Percentiles rank a stretch among this genome's conserved stretches.
These are phyloP conservation scores for Madurella mycetomatis DNA, from an alignment of 2,329 filamentous ascomycete species.

Conservation along the genomic window DNA sequence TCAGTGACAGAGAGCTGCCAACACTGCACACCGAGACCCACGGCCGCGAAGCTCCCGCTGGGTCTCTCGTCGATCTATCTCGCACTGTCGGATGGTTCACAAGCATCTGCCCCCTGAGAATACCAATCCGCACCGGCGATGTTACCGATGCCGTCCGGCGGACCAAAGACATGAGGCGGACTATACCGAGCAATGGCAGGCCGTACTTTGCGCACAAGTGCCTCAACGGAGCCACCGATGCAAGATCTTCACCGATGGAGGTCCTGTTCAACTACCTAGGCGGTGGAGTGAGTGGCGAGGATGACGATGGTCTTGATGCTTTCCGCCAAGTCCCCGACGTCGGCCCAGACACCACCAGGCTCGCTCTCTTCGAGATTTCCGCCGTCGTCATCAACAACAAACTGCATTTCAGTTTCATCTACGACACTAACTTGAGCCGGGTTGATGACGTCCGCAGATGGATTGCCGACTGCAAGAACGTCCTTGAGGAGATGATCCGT, in stretches of 20 bases:
- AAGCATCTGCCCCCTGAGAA: conserved; percentile 17
- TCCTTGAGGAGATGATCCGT: conserved; percentile 15
- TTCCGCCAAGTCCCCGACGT: conserved; percentile 15
- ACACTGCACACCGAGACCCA: conserved; percentile 21
- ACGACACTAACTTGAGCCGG: conserved; percentile 14
- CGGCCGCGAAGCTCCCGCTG: conserved; percentile 18
- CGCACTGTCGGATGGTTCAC: conserved; percentile 25
- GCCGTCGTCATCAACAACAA: conserved; percentile 19
- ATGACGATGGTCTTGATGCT: not conserved
- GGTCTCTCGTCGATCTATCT: conserved; percentile 18
- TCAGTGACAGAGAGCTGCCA: conserved; percentile 16
- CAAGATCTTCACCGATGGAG: conserved; percentile 18
- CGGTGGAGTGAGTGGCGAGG: conserved; percentile 12
- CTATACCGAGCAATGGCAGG: conserved; percentile 19
- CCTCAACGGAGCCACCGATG: not conserved
- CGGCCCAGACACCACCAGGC: conserved; percentile 19
- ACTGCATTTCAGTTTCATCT: conserved; percentile 24
- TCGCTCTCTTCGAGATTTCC: conserved; percentile 25
- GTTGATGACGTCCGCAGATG: conserved; percentile 15
- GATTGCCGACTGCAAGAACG: conserved; percentile 18
- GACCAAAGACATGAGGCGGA: conserved; percentile 21
- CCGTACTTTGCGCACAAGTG: conserved; percentile 22
- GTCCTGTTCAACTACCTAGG: conserved; percentile 26
- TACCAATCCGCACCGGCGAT: conserved; percentile 7
- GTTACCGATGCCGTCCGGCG: conserved; percentile 17